A percentile compares a stretch with the other conserved stretches of the same genome.
Conservation (phyloP, 2,329 filamentous ascomycete species). For the Fusarium nodosum region DNA sequence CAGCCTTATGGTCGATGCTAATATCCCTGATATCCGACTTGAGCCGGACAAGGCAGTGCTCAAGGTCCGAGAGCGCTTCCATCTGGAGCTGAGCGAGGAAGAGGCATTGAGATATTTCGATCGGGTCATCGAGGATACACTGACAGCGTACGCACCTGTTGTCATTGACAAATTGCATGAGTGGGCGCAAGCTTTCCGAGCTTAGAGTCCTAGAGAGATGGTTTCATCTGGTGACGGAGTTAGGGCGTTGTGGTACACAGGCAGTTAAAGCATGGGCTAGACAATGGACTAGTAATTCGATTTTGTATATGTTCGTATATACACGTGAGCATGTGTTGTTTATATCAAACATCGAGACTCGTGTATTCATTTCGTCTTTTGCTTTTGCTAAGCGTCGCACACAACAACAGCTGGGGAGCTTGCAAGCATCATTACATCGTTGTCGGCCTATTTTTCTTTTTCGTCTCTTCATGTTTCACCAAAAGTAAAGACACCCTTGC, state of each 20-base stretch:
- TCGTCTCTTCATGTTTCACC: conserved; percentile 63
- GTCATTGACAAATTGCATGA: conserved; percentile 96
- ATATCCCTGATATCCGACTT: conserved; percentile 93
- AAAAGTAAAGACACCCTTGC: conserved; percentile 93
- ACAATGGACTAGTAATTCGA: background rate
- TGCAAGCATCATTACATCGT: background rate
- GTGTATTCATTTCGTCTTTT: background rate
- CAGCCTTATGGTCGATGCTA: conserved; percentile 96
- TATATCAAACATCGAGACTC: background rate
- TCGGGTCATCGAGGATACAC: conserved; percentile 88
- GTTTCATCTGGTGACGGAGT: conserved; percentile 8
- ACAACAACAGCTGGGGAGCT: background rate
- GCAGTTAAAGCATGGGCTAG: background rate
- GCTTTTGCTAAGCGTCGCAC: background rate
- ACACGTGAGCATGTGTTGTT: background rate
- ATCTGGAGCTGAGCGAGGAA: conserved; percentile 90
- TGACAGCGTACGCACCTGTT: conserved; percentile 90
- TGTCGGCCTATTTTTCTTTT: background rate
- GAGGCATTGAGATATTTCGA: conserved; percentile 92
- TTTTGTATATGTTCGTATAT: conserved; percentile 4
- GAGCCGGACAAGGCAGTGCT: conserved; percentile 94
- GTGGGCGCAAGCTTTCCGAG: conserved; percentile 90
- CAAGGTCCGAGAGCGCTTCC: conserved; percentile 95
- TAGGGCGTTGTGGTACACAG: background rate
- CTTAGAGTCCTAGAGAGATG: conserved; percentile 58